Conservation (phyloP, 306 rosid species). For the Cicer chorassanicum region DNA sequence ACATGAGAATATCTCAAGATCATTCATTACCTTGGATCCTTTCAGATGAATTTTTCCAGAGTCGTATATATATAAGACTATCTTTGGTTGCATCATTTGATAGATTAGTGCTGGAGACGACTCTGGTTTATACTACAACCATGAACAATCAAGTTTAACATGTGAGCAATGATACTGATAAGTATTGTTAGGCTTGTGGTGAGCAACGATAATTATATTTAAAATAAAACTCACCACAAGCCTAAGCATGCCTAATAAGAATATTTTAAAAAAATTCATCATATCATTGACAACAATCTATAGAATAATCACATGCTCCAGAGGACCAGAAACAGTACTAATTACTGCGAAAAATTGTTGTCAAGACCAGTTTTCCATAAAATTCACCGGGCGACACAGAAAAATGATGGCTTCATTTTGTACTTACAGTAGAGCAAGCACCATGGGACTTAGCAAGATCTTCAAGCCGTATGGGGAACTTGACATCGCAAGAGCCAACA, state of each 20-base stretch:
- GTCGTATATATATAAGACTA: neutral
- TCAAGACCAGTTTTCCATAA: neutral
- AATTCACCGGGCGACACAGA: slow-evolving; percentile 7
- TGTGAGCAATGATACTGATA: neutral
- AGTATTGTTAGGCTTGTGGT: neutral
- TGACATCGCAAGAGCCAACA: slow-evolving; percentile 85
- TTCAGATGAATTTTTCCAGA: slow-evolving; percentile 7
- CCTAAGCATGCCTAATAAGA: neutral
- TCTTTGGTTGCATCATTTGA: slow-evolving; percentile 19
- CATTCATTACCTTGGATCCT: slow-evolving; percentile 15
- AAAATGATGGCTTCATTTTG: neutral
- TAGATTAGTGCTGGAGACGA: slow-evolving; percentile 8
- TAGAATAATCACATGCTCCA: neutral
- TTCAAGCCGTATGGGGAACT: slow-evolving; percentile 89
- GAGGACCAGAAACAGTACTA: neutral
- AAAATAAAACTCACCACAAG: slow-evolving; percentile 12
- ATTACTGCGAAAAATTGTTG: neutral
- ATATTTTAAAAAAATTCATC: neutral
- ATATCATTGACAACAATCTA: neutral
- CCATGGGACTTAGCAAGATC: slow-evolving; percentile 78
- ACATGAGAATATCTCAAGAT: slow-evolving; percentile 1
- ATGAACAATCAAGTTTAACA: slow-evolving; percentile 10
- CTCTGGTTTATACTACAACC: neutral
- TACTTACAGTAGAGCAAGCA: slow-evolving; percentile 83
- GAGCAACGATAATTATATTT: neutral